Evolutionary conservation across 345 rosid species (phyloP).

Genomic region (Streptanthus diversifolius): DNA sequence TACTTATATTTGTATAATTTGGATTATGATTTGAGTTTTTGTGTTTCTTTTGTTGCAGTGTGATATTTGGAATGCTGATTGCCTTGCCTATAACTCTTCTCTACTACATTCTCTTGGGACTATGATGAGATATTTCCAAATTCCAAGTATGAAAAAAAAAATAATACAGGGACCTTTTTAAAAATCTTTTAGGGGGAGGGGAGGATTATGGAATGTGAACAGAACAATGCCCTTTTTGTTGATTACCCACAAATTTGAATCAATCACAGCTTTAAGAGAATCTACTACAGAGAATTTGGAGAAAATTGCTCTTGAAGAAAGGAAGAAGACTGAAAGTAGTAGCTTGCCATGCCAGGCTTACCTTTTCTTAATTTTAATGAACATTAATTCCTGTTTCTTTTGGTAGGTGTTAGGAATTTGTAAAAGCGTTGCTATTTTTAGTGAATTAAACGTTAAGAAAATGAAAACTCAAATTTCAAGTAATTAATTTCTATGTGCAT

Average conservation of each 20-base stretch:
- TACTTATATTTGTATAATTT: not conserved
- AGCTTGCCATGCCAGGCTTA: constrained; percentile 10
- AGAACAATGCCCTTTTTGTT: constrained; percentile 22
- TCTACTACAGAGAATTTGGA: not conserved
- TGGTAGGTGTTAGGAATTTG: constrained; percentile 28
- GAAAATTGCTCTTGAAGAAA: constrained; percentile 21
- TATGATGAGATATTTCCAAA: constrained; percentile 38
- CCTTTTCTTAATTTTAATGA: constrained; percentile 1
- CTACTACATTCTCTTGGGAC: constrained; percentile 83
- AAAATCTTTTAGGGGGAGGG: constrained; percentile 4
- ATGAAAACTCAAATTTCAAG: not conserved
- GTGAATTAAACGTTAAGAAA: not conserved
- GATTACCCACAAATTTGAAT: constrained; percentile 12
- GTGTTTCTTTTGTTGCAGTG: constrained; percentile 46
- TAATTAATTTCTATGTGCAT: not conserved
- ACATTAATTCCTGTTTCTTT: constrained; percentile 13
- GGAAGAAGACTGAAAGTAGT: constrained; percentile 1
- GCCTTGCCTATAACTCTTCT: constrained; percentile 94
- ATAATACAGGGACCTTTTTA: not conserved
- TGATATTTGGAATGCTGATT: constrained; percentile 95
- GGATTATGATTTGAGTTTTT: not conserved
- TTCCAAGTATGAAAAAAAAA: not conserved
- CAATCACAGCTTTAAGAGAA: not conserved
- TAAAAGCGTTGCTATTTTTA: constrained; percentile 22
- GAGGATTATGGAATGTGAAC: constrained; percentile 7